Conservation (phyloP, 345 rosid genomes). For the Eutrema yunnanense region DNA sequence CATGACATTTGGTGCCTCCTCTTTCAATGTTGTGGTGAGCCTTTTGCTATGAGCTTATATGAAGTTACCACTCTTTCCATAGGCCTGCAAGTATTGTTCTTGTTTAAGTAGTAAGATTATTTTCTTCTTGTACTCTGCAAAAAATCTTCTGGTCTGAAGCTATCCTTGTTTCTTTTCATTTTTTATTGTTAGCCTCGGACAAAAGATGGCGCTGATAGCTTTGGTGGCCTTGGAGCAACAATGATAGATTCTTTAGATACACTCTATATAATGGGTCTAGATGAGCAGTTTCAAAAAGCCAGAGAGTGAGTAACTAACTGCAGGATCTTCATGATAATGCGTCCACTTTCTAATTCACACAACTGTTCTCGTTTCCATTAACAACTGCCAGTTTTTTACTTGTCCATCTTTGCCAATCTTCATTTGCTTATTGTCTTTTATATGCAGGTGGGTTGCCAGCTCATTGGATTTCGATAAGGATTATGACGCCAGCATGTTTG, state of each 20-base stretch:
- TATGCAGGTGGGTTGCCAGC: conserved; percentile 87
- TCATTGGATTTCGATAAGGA: conserved; percentile 89
- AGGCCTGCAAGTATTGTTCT: not conserved
- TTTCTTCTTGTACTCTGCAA: not conserved
- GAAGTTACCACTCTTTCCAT: not conserved
- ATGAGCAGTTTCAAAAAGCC: conserved; percentile 81
- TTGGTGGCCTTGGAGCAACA: conserved; percentile 99
- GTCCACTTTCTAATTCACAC: not conserved
- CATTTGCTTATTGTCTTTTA: not conserved
- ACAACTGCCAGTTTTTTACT: not conserved
- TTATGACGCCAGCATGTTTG: conserved; percentile 94
- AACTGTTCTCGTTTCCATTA: not conserved
- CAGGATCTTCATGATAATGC: not conserved
- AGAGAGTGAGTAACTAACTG: conserved; percentile 64
- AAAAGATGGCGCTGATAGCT: conserved; percentile 81
- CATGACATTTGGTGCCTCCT: not conserved
- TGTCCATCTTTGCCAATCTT: not conserved
- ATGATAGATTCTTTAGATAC: conserved; percentile 82
- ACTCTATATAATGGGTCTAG: conserved; percentile 84
- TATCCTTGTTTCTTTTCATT: not conserved
- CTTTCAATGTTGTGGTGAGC: not conserved
- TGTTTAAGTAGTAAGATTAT: not conserved
- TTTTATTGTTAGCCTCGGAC: conserved; percentile 60
- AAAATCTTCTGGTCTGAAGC: not conserved
- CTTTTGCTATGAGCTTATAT: conserved; percentile 1